phyloP scores from a whole-genome alignment of 495 filamentous ascomycete species.

The Aspergillus baeticus region DNA sequence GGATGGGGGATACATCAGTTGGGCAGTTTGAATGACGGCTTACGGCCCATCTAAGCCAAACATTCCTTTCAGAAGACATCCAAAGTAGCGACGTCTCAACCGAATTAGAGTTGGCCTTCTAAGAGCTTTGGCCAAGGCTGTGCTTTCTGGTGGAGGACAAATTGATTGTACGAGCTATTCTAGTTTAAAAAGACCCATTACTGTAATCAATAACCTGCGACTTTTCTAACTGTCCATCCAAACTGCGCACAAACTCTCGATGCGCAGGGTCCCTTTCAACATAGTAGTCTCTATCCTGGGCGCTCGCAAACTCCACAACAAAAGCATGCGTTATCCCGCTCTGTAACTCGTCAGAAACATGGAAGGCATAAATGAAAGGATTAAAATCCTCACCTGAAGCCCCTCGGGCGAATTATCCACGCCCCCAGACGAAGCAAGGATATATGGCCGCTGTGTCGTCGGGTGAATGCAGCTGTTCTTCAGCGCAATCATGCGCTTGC shows the following conservation, averaged over 20 bases:
- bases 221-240: conserved; percentile 36
- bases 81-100: too few relatives aligned
- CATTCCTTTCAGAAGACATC: too few relatives aligned
- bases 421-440: conserved; percentile 58
- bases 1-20: too few relatives aligned
- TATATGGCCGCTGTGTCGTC: conserved; percentile 41
- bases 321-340: conserved; percentile 45
- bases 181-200: conserved; percentile 9
- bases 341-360: conserved; percentile 4
- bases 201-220: conserved; percentile 43
- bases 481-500: conserved; percentile 34
- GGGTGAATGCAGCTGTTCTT: conserved; percentile 45
- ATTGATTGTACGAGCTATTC: too few relatives aligned
- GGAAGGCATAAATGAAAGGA: background rate
- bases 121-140: too few relatives aligned
- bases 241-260: conserved; percentile 30
- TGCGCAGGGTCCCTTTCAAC: conserved; percentile 40
- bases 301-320: conserved; percentile 38
- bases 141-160: too few relatives aligned
- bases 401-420: conserved; percentile 65
- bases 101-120: too few relatives aligned
- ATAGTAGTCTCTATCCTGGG: conserved; percentile 45
- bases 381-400: conserved; percentile 48
- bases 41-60: too few relatives aligned
- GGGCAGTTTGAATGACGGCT: too few relatives aligned